A percentile compares a stretch with the other conserved stretches of the same genome.
Conservation (phyloP, 345 rosid genomes). For the Nephelium lappaceum region DNA sequence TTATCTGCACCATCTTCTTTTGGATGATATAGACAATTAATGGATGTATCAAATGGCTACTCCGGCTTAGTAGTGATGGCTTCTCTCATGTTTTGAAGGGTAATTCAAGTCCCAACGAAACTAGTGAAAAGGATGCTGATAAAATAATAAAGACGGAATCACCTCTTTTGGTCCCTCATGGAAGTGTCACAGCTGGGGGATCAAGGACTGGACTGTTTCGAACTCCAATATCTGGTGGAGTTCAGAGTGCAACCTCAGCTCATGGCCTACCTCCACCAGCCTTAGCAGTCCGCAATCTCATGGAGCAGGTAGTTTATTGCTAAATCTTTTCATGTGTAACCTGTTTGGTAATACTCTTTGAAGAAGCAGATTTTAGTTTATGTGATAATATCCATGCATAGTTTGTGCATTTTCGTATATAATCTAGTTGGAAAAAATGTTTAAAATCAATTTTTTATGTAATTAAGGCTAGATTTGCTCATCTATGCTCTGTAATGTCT, state of each 20-base stretch:
- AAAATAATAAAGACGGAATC: constrained; percentile 49
- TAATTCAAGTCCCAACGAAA: constrained; percentile 33
- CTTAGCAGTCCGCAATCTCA: constrained; percentile 91
- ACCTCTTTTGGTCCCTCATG: constrained; percentile 47
- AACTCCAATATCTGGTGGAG: constrained; percentile 99
- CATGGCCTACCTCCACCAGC: constrained; percentile 95
- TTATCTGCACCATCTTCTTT: constrained; percentile 22
- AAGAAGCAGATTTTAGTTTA: background rate
- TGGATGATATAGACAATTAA: constrained; percentile 22
- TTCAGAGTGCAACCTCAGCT: constrained; percentile 95
- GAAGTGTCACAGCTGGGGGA: constrained; percentile 65
- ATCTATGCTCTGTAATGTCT: constrained; percentile 95
- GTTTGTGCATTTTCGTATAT: constrained; percentile 1
- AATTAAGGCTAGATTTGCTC: constrained; percentile 94
- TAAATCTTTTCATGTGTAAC: constrained; percentile 3
- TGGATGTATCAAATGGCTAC: constrained; percentile 35
- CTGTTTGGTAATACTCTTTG: constrained; percentile 3
- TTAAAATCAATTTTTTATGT: constrained; percentile 18
- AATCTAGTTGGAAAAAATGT: background rate
- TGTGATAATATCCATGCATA: background rate
- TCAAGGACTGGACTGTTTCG: constrained; percentile 88
- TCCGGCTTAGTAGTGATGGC: constrained; percentile 40
- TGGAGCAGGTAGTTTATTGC: constrained; percentile 76
- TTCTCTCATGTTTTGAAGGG: constrained; percentile 60
- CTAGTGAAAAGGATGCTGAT: constrained; percentile 40